Evolutionary conservation across 2,329 filamentous ascomycete genomes (phyloP).

Genomic region (Chaetomium globosum): DNA sequence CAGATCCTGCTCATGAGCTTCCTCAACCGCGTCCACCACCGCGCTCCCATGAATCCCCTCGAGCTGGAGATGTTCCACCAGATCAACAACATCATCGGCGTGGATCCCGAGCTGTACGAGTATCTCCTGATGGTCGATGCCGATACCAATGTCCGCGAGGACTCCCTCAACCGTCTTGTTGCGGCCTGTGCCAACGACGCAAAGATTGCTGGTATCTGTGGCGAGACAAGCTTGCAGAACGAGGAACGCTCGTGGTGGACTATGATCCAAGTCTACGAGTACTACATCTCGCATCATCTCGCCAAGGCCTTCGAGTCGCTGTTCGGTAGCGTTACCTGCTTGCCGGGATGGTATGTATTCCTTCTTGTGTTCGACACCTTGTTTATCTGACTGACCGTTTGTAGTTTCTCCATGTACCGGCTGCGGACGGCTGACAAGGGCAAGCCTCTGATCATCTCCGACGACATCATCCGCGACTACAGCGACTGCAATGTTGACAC

Average conservation of each 20-base stretch:
- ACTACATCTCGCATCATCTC: constrained; percentile 97
- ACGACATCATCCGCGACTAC: constrained; percentile 85
- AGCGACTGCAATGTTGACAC: constrained; percentile 88
- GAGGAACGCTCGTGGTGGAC: constrained; percentile 97
- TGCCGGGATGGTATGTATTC: constrained; percentile 88
- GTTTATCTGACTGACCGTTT: constrained; percentile 42
- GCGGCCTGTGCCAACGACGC: constrained; percentile 90
- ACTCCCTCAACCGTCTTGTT: constrained; percentile 89
- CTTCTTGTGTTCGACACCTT: not conserved
- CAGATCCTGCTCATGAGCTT: constrained; percentile 96
- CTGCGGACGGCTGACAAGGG: constrained; percentile 91
- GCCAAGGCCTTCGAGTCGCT: constrained; percentile 97
- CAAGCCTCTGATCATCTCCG: constrained; percentile 89
- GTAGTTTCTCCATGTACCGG: constrained; percentile 98
- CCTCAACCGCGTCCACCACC: constrained; percentile 95
- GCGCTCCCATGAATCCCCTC: constrained; percentile 89
- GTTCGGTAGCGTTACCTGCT: constrained; percentile 96
- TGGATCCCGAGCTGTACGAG: constrained; percentile 95
- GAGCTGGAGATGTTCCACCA: constrained; percentile 99
- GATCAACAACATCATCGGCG: constrained; percentile 98
- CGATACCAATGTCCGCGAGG: constrained; percentile 90
- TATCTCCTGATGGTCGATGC: constrained; percentile 97
- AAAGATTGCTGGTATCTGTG: constrained; percentile 96
- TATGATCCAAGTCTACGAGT: constrained; percentile 99
- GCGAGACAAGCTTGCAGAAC: constrained; percentile 94